Evolutionary conservation across 2,329 filamentous ascomycete species (phyloP).

Genomic region (Chalaropsis ovoidea): DNA sequence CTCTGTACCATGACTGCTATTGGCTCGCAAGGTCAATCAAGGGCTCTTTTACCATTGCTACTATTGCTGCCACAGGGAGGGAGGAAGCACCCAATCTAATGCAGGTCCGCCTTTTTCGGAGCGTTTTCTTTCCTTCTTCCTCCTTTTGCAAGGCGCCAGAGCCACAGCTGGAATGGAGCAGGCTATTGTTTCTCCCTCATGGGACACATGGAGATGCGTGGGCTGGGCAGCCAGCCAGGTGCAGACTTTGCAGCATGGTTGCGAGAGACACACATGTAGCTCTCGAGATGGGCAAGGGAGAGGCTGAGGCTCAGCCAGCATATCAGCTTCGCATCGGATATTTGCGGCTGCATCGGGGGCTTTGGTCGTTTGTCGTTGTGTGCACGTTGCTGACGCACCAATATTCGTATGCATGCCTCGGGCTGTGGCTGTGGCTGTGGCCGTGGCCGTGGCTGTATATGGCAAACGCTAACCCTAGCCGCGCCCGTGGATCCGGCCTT

Average conservation of each 20-base stretch:
- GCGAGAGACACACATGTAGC: not conserved
- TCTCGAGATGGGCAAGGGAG: not conserved
- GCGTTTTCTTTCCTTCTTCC: not conserved
- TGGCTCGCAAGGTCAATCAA: not conserved
- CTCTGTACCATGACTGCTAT: not conserved
- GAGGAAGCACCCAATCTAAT: not conserved
- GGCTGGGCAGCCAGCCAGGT: not conserved
- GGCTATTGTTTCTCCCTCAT: slow-evolving; percentile 9
- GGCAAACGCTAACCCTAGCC: too few species aligned
- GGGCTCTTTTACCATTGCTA: not conserved
- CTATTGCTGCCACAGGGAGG: slow-evolving; percentile 6
- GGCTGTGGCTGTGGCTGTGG: too few species aligned
- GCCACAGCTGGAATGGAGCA: not conserved
- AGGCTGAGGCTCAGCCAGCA: not conserved
- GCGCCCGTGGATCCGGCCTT: too few species aligned
- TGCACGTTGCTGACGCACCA: not conserved
- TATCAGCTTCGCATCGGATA: not conserved
- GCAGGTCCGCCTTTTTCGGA: not conserved
- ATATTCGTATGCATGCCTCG: not conserved
- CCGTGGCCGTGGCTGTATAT: not conserved
- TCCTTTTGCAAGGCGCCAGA: not conserved
- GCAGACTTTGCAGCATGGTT: not conserved
- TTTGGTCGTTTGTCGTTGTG: not conserved
- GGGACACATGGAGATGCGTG: not conserved
- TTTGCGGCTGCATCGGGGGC: not conserved